Evolutionary conservation across 768 basidiomycete species (phyloP), one percentile per base, ranked within the genome.

Genomic region (Boletus subparvulus): DNA sequence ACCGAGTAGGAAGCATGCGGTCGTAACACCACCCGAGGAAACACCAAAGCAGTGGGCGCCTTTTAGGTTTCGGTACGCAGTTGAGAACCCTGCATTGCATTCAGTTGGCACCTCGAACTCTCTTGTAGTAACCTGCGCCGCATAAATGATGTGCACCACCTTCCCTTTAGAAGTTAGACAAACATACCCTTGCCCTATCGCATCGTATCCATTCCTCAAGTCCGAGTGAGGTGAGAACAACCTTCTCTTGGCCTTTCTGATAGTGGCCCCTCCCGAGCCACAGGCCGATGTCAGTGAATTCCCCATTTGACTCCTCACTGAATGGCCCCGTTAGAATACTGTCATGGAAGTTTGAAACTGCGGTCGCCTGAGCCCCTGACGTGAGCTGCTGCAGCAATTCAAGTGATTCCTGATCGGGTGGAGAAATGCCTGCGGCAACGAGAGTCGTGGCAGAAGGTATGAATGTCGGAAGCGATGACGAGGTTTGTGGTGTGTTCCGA

Each of bases 321-420:
- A 73, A 66, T 33, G 74, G 74, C 3, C 84, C 83, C 0, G 78
- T 79, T 13, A 85, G 74, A 44, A 85, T 69, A 61, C 81, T 84
- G n/a, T 80, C 78, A 62, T 75, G 80, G 12, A 73, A 66, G 11
- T 74, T 69, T 67, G 4, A 52, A 37, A 65, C 45, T 13, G 83
- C 80, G 2, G 77, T 69, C 2, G 59, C 62, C 48, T 77, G 72
- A 12, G 80, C 79, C 37, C 69, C 63, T 14, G 64, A 57, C 5
- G 75, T 77, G 48, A 85, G 73, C 14, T 67, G 49, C 10, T 17
- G 46, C 54, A 66, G 46, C 39, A 59, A 63, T 16, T 51, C 36
- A n/a, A 36, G 49, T 32, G 30, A 44, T 36, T 46, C 36, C 37
- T 47, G 30, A 24, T 61, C 49, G 17, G 48, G 56, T 41, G 62